These are phyloP conservation scores for Ganoderma leucocontextum DNA, from an alignment of 1,284 basidiomycete genomes.

Conservation along the genomic window DNA sequence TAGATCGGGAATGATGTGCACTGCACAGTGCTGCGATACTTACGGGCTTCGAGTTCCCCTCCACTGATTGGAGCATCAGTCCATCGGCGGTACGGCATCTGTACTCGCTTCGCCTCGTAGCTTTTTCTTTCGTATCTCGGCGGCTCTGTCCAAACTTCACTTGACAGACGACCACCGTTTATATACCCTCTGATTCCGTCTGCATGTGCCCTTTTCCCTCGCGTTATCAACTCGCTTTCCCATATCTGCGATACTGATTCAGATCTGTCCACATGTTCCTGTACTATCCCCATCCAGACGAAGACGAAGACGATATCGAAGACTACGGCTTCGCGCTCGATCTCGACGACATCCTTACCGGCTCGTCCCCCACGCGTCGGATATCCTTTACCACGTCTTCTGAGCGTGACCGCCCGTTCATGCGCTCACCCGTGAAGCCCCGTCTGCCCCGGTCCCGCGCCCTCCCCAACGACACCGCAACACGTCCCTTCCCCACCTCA, in stretches of 20 bases:
- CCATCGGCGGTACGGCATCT: constrained; percentile 17
- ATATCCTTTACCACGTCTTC: constrained; percentile 44
- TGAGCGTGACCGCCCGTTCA: constrained; percentile 40
- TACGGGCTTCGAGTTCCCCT: not conserved
- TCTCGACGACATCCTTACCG: constrained; percentile 25
- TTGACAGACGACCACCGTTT: not conserved
- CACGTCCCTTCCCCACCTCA: not conserved
- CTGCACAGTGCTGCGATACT: not conserved
- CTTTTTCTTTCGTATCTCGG: constrained; percentile 1
- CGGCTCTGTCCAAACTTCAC: not conserved
- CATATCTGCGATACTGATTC: constrained; percentile 19
- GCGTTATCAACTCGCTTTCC: constrained; percentile 17
- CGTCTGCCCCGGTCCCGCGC: not conserved
- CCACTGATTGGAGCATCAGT: not conserved
- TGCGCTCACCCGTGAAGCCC: constrained; percentile 23
- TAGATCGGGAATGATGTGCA: not conserved
- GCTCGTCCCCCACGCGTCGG: constrained; percentile 36
- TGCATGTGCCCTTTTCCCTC: constrained; percentile 11
- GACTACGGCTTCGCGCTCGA: constrained; percentile 25
- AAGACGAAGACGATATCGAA: constrained; percentile 33
- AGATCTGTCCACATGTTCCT: constrained; percentile 20
- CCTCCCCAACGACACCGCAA: too few species aligned
- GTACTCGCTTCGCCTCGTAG: constrained; percentile 13
- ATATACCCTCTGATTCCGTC: constrained; percentile 4
- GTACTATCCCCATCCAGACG: constrained; percentile 19